Evolutionary conservation across 129 eudicot species (phyloP).

Genomic region (Daucus carota): DNA sequence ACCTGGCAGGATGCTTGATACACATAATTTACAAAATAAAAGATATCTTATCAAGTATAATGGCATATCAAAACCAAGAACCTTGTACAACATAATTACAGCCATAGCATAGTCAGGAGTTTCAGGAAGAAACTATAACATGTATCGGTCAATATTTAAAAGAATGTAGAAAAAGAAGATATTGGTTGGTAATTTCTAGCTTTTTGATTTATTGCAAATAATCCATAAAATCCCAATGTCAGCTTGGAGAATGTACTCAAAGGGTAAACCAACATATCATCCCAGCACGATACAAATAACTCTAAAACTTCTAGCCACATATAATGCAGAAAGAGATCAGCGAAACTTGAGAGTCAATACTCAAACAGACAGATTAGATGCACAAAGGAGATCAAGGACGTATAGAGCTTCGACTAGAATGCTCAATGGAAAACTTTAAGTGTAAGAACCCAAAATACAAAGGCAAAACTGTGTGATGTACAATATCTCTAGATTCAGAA

Average conservation of each 20-base stretch:
- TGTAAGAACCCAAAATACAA: neutral
- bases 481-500: neutral
- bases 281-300: neutral
- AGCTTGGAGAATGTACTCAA: neutral
- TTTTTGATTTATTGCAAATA: slow-evolving; percentile 3
- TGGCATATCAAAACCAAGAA: neutral
- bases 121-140: neutral
- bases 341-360: neutral
- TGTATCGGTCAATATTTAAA: neutral
- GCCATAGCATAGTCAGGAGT: neutral
- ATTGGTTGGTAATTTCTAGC: neutral
- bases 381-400: neutral
- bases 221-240: neutral
- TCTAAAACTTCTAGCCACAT: neutral
- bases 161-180: neutral
- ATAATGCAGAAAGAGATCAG: neutral
- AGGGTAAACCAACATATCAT: neutral
- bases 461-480: neutral
- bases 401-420: neutral
- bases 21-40: neutral
- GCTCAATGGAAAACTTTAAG: neutral
- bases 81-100: neutral
- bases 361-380: neutral
- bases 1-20: neutral
- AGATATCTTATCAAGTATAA: neutral